Base-by-base conservation (phyloP, 2,329 filamentous ascomycete genomes). In the Clonostachys rosea region DNA sequence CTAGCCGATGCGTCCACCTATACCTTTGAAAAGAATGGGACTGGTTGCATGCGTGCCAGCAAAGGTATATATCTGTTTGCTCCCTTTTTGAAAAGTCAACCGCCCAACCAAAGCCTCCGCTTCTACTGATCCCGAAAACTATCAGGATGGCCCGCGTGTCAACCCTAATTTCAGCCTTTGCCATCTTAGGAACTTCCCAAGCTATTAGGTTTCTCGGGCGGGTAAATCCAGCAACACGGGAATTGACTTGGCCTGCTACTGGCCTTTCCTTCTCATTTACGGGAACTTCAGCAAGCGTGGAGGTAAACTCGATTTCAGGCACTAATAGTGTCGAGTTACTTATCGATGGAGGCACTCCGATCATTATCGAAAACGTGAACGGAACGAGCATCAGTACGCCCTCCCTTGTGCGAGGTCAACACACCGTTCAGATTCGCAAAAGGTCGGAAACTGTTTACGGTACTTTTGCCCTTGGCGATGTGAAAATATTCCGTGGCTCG, bases 161-260 rank as follows among this genome's bases (percentile, higher is more conserved):
- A 30, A 3, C 24, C 24, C 2, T 30, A 30, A 30, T 30, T 10
- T 30, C 24, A 10, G 9, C 24, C 24, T 30, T 30, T 10, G 37
- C n/a, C 37, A 30, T 30, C 24, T 30, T 30, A 2, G 9, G 24
- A 2, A 9, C 24, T 30, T 10, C 24, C 24, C 24, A 30, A 30
- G 24, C 24, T 10, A 10, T 30, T 20, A 36, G 50, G 8, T 64
- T 62, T 48, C 52, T 71, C 12, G 68, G 67, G n/a, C 58, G 69
- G 40, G 69, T 71, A 20, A 69, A 72, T 42, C 68, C 69, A 1
- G 56, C 59, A 16, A 72, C 67, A 7, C 64, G 62, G 42, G 64
- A 71, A 53, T 57, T 73, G 17, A 71, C 66, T n/a, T 73, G 69
- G 70, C 66, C 70, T 0, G 66, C 65, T 40, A 70, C 68, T 1